Evolutionary conservation across 176 grass and related monocot genomes (phyloP), one percentile per base, ranked within the genome.

Genomic region (Puya raimondii): DNA sequence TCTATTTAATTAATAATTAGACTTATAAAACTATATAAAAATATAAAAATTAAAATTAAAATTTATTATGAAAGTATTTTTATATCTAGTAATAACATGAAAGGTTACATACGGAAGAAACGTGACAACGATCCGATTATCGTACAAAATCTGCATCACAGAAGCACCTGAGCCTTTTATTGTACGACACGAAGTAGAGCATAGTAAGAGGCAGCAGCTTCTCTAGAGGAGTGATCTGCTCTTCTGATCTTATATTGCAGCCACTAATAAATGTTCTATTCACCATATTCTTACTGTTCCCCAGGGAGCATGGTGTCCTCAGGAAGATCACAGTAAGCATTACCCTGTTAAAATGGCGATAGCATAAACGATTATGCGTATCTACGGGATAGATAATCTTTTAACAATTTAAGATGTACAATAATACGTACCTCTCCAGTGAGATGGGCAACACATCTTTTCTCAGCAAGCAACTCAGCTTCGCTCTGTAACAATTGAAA

Each of bases 271-370:
- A 17, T 17, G n/a, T 18, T 59, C 54, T 59, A 5, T 59, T 59
- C 20, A 10, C 16, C 16, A 59, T 6, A 59, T 59, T 59, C 54
- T 21, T 93, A 92, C 63, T 80, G 81, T 67, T 90, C 89, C 76
- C 92, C 88, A 18, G 92, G 92, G 64, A 92, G 84, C 92, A 89
- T 91, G 27, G 88, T 96, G 65, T 96, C 92, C 75, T 84, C 92
- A 3, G 75, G 79, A 75, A 96, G 88, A 79, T 96, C 92, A 68
- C 92, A 92, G 21, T 65, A 97, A 21, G 89, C 94, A 72, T 76
- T 72, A n/a, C 94, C 94, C 94, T 97, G 80, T 58, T 48, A 47
- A 64, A 47, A 33, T 21, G 53, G 2, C 26, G 11, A 48, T 25
- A 29, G 22, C 18, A 51, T 74, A 63, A 59, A 29, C 51, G 15